Evolutionary conservation across 2,329 filamentous ascomycete genomes (phyloP), one percentile per base, ranked within the genome.

Genomic region (Calonectria pauciramosa): DNA sequence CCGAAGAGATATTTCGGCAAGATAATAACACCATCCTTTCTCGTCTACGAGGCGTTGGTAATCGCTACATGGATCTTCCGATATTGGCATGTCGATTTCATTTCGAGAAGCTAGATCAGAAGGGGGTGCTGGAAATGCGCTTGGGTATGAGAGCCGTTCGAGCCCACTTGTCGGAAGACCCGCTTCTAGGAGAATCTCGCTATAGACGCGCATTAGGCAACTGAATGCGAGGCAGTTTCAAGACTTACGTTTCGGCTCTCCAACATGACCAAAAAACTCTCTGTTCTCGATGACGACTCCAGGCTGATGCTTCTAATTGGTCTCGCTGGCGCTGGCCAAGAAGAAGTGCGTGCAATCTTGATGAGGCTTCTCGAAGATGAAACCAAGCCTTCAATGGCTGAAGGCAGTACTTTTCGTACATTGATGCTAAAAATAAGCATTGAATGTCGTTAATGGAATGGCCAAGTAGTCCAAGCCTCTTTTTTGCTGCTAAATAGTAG

Each of bases 1-100:
- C 4, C 74, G 36, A 20, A 71, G 68, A 6, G 71, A 71, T 11
- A 75, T 73, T 26, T 75, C 74, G 5, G 74, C 69, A 3, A 75
- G 54, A 36, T 75, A 75, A 65, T 73, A 75, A 26, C 52, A 75
- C 74, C 74, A 75, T 4, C 74, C 71, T 8, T 67, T 67, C 34
- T 75, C 74, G 11, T 75, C 74, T n/a, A 72, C 34, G 8, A 70
- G 70, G 3, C 70, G 70, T 26, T 71, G 74, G 11, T 75, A 38
- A 26, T 67, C 69, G 30, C 60, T 64, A 3, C 38, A 44, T 23
- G 41, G 28, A 8, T 44, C 38, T 47, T 36, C 47, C 18, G 26
- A 30, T 10, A 26, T 26, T 4, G 60, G 32, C 16, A 34, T 23
- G 13, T 63, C n/a, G 18, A 54, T 13, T n/a, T 23, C 47, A 4